phyloP scores from a whole-genome alignment of 176 grass and related monocot genomes.

The Panicum miliaceum region DNA sequence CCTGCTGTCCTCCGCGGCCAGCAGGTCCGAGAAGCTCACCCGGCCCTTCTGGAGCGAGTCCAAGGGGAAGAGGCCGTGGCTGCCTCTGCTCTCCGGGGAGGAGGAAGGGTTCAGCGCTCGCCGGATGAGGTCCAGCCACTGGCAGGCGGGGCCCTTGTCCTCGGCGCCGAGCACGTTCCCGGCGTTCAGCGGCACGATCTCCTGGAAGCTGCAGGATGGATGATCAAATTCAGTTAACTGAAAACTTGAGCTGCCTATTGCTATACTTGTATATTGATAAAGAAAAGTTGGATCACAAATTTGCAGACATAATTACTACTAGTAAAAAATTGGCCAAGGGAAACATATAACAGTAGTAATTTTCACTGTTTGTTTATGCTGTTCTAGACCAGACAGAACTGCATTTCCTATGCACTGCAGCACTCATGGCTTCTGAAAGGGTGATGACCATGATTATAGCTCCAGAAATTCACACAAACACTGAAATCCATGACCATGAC shows the following conservation, averaged over 20 bases:
- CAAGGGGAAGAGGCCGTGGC: neutral
- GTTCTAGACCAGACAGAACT: neutral
- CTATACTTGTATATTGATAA: too few relatives aligned
- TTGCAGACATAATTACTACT: neutral
- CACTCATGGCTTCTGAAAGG: neutral
- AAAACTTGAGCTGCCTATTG: neutral
- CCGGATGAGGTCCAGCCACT: conserved; percentile 75
- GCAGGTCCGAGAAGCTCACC: conserved; percentile 57
- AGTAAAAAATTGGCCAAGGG: neutral
- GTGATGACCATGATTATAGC: conserved; percentile 38
- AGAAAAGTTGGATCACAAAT: neutral
- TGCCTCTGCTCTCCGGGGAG: neutral
- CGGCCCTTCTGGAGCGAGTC: neutral
- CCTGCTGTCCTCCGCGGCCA: conserved; percentile 26
- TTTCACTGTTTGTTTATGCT: neutral
- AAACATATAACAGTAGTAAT: neutral
- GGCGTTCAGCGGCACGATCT: conserved; percentile 85
- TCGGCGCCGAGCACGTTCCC: conserved; percentile 78
- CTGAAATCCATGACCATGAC: conserved; percentile 41
- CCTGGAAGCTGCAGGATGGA: conserved; percentile 67
- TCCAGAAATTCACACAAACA: conserved; percentile 33
- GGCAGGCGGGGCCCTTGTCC: conserved; percentile 62
- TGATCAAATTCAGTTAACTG: neutral
- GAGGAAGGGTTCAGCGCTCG: conserved; percentile 43
- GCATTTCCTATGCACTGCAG: neutral